Evolutionary conservation across 2,329 filamentous ascomycete genomes (phyloP).

Genomic region (Neurospora crassa): DNA sequence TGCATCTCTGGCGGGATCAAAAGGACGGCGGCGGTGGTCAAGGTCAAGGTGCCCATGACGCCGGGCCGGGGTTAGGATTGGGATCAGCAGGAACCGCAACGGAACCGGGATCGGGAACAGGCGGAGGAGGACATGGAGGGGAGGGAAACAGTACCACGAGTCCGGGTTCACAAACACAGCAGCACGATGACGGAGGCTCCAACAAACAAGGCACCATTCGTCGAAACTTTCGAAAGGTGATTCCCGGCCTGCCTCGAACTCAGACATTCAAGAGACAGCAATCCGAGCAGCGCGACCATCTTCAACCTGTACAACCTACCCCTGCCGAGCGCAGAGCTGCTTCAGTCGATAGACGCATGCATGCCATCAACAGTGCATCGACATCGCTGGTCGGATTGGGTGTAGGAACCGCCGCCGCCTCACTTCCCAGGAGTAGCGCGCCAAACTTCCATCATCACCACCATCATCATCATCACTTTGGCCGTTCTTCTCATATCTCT

Average conservation of each 20-base stretch:
- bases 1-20: not conserved
- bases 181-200: conserved; percentile 18
- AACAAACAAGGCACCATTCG: conserved; percentile 28
- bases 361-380: conserved; percentile 26
- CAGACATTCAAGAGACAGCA: conserved; percentile 76
- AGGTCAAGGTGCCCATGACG: not conserved
- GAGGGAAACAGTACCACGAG: not conserved
- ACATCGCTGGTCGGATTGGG: conserved; percentile 15
- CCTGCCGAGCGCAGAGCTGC: conserved; percentile 60
- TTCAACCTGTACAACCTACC: conserved; percentile 56
- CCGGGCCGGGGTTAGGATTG: not conserved
- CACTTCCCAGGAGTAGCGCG: conserved; percentile 38
- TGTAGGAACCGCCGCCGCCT: conserved; percentile 1
- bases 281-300: conserved; percentile 66
- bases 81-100: not conserved
- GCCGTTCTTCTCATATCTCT: conserved; percentile 14
- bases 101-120: not conserved
- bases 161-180: not conserved
- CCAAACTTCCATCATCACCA: conserved; percentile 33
- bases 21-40: not conserved
- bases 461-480: conserved; percentile 24
- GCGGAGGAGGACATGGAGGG: not conserved
- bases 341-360: conserved; percentile 49
- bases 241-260: conserved; percentile 66
- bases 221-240: conserved; percentile 49